Conservation (phyloP, 2,329 filamentous ascomycete genomes). For the Pezicula carpinea region DNA sequence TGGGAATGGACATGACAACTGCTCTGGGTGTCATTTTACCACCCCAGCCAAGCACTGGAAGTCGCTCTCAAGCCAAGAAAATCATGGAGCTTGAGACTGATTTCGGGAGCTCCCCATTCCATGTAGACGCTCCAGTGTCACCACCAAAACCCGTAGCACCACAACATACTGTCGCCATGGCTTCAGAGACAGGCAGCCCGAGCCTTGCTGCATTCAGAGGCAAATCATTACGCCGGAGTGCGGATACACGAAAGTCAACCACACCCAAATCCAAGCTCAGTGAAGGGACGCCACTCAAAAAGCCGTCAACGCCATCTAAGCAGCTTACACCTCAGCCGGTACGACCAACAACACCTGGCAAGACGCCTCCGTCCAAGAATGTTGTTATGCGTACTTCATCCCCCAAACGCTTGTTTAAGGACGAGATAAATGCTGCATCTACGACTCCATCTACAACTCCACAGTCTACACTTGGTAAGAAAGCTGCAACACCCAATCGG, state of each 20-base stretch:
- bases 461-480: conserved; percentile 30
- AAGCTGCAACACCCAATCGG: conserved; percentile 30
- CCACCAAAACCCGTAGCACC: conserved; percentile 31
- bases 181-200: conserved; percentile 49
- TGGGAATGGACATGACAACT: conserved; percentile 61
- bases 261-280: conserved; percentile 31
- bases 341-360: conserved; percentile 42
- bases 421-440: conserved; percentile 33
- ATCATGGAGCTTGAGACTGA: conserved; percentile 57
- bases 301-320: conserved; percentile 34
- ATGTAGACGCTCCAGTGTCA: conserved; percentile 26
- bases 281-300: conserved; percentile 26
- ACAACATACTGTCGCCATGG: conserved; percentile 31
- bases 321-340: conserved; percentile 38
- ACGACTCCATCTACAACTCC: conserved; percentile 21
- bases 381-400: conserved; percentile 42
- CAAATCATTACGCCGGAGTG: conserved; percentile 44
- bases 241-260: conserved; percentile 35
- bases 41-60: conserved; percentile 31
- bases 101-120: conserved; percentile 40
- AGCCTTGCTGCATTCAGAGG: conserved; percentile 49
- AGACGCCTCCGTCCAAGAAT: conserved; percentile 44
- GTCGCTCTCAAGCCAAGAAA: conserved; percentile 46
- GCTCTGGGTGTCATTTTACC: conserved; percentile 51
- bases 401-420: conserved; percentile 39